Percentiles rank a stretch among this genome's conserved stretches.
Evolutionary conservation across 1,284 basidiomycete species (phyloP).

Genomic region (Vanrija sp.): DNA sequence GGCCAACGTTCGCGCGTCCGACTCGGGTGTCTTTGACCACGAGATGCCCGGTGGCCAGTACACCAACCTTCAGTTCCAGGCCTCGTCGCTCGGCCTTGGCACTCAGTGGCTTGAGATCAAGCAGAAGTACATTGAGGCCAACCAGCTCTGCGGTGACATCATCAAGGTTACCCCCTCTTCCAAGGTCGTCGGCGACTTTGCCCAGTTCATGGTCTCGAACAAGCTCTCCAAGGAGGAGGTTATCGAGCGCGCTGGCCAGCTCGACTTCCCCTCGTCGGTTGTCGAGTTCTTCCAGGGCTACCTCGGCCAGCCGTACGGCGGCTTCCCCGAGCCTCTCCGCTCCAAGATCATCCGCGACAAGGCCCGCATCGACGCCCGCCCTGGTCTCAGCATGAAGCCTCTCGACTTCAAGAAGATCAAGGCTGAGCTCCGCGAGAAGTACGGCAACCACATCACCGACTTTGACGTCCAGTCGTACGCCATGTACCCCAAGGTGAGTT

Average conservation of each 20-base stretch:
- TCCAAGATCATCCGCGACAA: slow-evolving; percentile 89
- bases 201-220: slow-evolving; percentile 98
- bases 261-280: slow-evolving; percentile 96
- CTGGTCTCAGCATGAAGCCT: slow-evolving; percentile 80
- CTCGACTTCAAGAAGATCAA: slow-evolving; percentile 96
- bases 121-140: slow-evolving; percentile 96
- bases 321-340: slow-evolving; percentile 96
- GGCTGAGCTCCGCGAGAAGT: slow-evolving; percentile 85
- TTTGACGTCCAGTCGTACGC: slow-evolving; percentile 90
- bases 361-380: slow-evolving; percentile 86
- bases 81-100: slow-evolving; percentile 91
- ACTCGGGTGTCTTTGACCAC: slow-evolving; percentile 97
- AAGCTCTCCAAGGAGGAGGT: slow-evolving; percentile 82
- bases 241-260: slow-evolving; percentile 73
- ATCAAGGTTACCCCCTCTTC: slow-evolving; percentile 99
- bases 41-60: slow-evolving; percentile 97
- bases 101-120: slow-evolving; percentile 99
- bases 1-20: slow-evolving; percentile 94
- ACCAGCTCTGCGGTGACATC: slow-evolving; percentile 93
- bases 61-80: slow-evolving; percentile 97
- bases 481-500: slow-evolving; percentile 54
- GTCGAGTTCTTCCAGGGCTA: slow-evolving; percentile 98
- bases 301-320: slow-evolving; percentile 92
- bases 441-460: slow-evolving; percentile 89
- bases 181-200: slow-evolving; percentile 98